Conservation (phyloP, 805 yeast species). For the Torulaspora quercuum region DNA sequence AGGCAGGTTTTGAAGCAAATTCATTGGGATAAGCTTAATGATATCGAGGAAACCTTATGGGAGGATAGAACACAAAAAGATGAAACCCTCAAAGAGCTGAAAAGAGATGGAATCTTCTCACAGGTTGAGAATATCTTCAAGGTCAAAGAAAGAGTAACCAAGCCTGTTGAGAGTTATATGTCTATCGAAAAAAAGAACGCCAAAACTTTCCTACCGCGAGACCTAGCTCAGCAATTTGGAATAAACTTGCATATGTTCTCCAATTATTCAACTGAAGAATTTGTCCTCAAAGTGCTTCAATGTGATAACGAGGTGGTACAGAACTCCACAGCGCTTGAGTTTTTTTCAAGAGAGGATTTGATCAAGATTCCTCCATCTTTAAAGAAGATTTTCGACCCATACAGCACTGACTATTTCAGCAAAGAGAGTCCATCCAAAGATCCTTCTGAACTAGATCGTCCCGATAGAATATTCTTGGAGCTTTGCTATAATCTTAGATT, state of each 20-base stretch:
- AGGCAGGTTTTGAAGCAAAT: constrained; percentile 66
- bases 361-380: constrained; percentile 55
- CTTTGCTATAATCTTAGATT: constrained; percentile 62
- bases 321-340: constrained; percentile 61
- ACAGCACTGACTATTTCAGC: constrained; percentile 48
- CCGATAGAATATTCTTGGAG: constrained; percentile 67
- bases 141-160: constrained; percentile 42
- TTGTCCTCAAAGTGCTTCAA: constrained; percentile 50
- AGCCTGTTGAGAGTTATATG: constrained; percentile 36
- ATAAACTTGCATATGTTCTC: constrained; percentile 69
- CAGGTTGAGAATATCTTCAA: constrained; percentile 59
- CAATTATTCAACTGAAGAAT: constrained; percentile 48
- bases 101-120: constrained; percentile 58
- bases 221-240: constrained; percentile 74
- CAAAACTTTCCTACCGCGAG: constrained; percentile 60
- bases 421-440: constrained; percentile 42
- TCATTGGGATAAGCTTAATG: constrained; percentile 76
- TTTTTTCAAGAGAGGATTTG: constrained; percentile 64
- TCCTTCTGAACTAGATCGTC: constrained; percentile 52
- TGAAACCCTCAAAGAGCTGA: constrained; percentile 47
- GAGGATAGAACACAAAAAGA: constrained; percentile 38
- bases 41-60: constrained; percentile 64
- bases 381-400: constrained; percentile 59
- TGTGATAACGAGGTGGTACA: constrained; percentile 57
- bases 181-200: constrained; percentile 36